Evolutionary conservation across 1,139 yeast genomes (phyloP).

Genomic region (Pichia sp.): DNA sequence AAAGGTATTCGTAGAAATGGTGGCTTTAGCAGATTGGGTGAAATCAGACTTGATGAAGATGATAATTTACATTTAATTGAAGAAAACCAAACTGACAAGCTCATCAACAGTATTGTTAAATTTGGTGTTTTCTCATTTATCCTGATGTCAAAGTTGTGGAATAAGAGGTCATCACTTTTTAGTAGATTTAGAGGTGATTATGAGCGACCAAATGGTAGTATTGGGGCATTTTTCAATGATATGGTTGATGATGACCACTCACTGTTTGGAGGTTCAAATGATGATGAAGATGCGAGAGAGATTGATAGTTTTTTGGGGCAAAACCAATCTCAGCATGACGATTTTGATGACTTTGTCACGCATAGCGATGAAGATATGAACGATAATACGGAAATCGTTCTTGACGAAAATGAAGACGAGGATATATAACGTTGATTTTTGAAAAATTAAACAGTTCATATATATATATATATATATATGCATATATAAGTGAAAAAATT

Average conservation of each 20-base stretch:
- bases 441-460: too few species aligned
- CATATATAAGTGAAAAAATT: too few species aligned
- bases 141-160: constrained; percentile 36
- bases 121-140: constrained; percentile 41
- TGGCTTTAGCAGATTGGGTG: constrained; percentile 76
- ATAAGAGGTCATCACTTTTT: constrained; percentile 33
- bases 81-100: constrained; percentile 53
- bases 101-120: constrained; percentile 52
- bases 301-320: constrained; percentile 22
- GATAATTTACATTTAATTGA: constrained; percentile 59
- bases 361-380: constrained; percentile 6
- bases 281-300: constrained; percentile 40
- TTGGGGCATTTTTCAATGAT: constrained; percentile 34
- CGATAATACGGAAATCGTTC: constrained; percentile 4
- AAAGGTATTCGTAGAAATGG: constrained; percentile 75
- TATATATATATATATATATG: too few species aligned
- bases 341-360: constrained; percentile 10
- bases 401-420: constrained; percentile 5
- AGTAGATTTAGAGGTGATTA: constrained; percentile 20
- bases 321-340: constrained; percentile 20
- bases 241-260: constrained; percentile 33
- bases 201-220: constrained; percentile 30
- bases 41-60: constrained; percentile 70
- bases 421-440: too few species aligned
- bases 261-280: constrained; percentile 31